These are phyloP conservation scores for Tricharina praecox DNA, from an alignment of 495 filamentous ascomycete genomes.

Conservation along the genomic window DNA sequence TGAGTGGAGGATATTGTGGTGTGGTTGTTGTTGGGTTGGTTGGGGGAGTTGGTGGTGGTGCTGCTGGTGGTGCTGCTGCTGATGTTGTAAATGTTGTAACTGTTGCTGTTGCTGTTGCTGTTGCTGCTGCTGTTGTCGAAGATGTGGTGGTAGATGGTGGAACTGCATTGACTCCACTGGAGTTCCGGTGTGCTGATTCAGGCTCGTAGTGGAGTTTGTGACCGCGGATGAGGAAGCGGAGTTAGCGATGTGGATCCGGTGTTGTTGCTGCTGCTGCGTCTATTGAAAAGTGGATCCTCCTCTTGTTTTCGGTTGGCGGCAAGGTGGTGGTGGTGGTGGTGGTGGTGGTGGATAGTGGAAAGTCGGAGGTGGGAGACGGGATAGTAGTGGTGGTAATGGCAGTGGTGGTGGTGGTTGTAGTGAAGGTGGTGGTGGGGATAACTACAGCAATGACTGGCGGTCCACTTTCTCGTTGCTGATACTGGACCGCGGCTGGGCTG, in stretches of 20 bases:
- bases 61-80: conserved; percentile 5
- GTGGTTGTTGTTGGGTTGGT: conserved; percentile 12
- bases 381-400: neutral
- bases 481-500: too few species aligned
- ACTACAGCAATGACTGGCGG: too few species aligned
- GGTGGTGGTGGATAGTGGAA: too few species aligned
- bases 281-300: neutral
- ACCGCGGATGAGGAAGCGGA: neutral
- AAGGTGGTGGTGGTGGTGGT: conserved; percentile 1
- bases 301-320: neutral
- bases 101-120: conserved; percentile 5
- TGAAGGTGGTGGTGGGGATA: too few species aligned
- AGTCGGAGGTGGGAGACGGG: too few species aligned
- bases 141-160: too few species aligned
- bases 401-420: neutral
- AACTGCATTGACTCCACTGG: too few species aligned
- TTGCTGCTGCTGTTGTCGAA: neutral
- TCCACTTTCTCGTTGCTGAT: too few species aligned
- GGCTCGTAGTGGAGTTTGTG: neutral
- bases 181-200: too few species aligned
- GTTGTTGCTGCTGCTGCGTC: neutral
- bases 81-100: conserved; percentile 2
- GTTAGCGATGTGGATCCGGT: neutral
- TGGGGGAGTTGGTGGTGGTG: conserved; percentile 9
- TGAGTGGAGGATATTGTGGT: too few species aligned